Conservation (phyloP, 768 basidiomycete species). For the Amanita rubescens region DNA sequence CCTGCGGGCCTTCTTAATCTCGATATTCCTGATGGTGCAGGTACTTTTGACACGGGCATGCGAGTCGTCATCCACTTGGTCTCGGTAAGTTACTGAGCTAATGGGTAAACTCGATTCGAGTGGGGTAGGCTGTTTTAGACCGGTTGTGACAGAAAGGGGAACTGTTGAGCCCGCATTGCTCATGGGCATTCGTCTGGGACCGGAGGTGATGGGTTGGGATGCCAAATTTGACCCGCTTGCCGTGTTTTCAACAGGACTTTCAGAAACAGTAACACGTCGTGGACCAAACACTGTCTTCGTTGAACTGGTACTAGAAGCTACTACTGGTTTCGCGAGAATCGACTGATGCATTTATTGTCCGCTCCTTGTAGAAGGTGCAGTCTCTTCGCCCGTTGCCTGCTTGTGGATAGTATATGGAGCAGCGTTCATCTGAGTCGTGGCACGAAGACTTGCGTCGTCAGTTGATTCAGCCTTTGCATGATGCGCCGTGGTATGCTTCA, state of each 20-base stretch:
- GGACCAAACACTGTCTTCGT: conserved; percentile 22
- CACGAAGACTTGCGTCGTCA: neutral
- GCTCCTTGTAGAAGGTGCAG: neutral
- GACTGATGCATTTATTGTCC: no score
- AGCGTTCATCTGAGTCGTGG: neutral
- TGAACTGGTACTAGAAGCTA: conserved; percentile 5
- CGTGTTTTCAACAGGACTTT: conserved; percentile 3
- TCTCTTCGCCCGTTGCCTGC: neutral
- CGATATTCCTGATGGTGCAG: neutral
- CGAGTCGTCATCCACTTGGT: neutral
- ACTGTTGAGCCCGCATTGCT: neutral
- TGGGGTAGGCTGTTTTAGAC: conserved; percentile 20
- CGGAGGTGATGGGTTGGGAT: neutral
- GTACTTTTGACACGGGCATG: neutral
- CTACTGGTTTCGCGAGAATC: neutral
- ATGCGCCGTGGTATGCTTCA: conserved; percentile 29
- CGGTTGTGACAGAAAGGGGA: conserved; percentile 8
- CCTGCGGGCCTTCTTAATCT: conserved; percentile 2
- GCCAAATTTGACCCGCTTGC: neutral
- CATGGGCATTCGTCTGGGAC: conserved; percentile 7
- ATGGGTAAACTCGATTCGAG: conserved; percentile 11
- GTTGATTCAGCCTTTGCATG: conserved; percentile 7
- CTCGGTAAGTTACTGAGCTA: neutral
- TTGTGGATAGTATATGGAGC: neutral
- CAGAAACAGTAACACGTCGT: conserved; percentile 26